phyloP scores from a whole-genome alignment of 2,329 filamentous ascomycete species.

The Blastomyces emzantsi region DNA sequence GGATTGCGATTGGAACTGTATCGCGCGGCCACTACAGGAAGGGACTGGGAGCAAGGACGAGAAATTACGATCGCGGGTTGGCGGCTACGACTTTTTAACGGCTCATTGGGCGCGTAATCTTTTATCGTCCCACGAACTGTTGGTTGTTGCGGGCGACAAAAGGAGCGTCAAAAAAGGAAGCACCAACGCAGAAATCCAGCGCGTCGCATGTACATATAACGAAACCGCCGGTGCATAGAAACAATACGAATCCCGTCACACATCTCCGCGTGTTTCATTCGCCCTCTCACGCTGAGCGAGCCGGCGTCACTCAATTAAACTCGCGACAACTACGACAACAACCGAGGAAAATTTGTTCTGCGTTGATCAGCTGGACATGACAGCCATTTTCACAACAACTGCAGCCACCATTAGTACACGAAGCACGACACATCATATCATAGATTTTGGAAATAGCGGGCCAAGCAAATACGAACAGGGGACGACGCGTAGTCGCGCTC shows the following conservation, averaged over 20 bases:
- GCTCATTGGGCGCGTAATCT: background rate
- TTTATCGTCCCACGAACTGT: background rate
- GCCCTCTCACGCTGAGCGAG: background rate
- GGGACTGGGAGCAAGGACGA: background rate
- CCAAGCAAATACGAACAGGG: slow-evolving; percentile 5
- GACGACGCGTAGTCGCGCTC: slow-evolving; percentile 9
- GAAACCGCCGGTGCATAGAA: background rate
- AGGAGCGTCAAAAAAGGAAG: background rate
- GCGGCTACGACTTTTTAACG: background rate
- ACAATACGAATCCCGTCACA: background rate
- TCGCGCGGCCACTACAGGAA: background rate
- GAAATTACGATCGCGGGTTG: background rate
- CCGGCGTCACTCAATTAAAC: background rate
- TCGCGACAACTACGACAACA: background rate
- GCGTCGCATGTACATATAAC: background rate
- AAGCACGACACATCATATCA: slow-evolving; percentile 7
- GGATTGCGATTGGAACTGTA: background rate
- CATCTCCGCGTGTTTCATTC: background rate
- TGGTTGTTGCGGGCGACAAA: background rate
- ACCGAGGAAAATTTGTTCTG: background rate
- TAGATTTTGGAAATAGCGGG: slow-evolving; percentile 1
- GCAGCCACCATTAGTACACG: slow-evolving; percentile 13
- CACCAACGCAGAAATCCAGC: background rate
- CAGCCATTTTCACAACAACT: slow-evolving; percentile 12
- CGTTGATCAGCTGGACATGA: slow-evolving; percentile 15